phyloP scores from a whole-genome alignment of 1,139 yeast genomes.

The Entelexis paramagnoliae region DNA sequence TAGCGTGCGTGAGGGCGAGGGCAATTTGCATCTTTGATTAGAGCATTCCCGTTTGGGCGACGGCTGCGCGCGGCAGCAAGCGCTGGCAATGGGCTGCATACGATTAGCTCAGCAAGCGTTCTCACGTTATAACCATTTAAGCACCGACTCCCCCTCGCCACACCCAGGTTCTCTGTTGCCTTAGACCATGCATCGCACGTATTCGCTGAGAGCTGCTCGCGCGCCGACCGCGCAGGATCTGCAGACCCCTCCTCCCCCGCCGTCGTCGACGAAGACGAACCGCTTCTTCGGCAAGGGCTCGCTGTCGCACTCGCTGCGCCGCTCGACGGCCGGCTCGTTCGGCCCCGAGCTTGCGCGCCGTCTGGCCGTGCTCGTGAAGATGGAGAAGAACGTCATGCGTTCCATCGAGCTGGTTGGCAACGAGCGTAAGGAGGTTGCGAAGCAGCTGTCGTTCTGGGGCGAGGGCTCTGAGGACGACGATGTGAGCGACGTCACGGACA shows the following conservation, averaged over 20 bases:
- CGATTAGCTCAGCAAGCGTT: slow-evolving; percentile 14
- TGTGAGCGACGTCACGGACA: slow-evolving; percentile 92
- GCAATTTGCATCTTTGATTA: slow-evolving; percentile 18
- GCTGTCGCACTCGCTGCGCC: slow-evolving; percentile 68
- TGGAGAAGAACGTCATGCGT: slow-evolving; percentile 94
- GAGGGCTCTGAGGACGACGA: slow-evolving; percentile 97
- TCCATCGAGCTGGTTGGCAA: slow-evolving; percentile 86
- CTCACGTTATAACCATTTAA: slow-evolving; percentile 16
- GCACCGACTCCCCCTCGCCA: slow-evolving; percentile 2
- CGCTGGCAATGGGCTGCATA: slow-evolving; percentile 16
- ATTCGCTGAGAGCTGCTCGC: slow-evolving; percentile 85
- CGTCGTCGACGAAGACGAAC: slow-evolving; percentile 73
- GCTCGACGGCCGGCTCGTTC: slow-evolving; percentile 81
- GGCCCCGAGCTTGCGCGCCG: slow-evolving; percentile 94
- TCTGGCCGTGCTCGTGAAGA: slow-evolving; percentile 79
- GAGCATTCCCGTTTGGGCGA: slow-evolving; percentile 21
- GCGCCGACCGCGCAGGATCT: slow-evolving; percentile 96
- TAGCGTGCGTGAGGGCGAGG: slow-evolving; percentile 9
- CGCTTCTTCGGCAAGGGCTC: slow-evolving; percentile 89
- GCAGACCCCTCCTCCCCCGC: slow-evolving; percentile 91
- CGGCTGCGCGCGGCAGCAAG: slow-evolving; percentile 20
- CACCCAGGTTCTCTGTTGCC: slow-evolving; percentile 4
- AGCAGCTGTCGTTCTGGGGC: slow-evolving; percentile 95
- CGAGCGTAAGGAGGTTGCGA: slow-evolving; percentile 95
- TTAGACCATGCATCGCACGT: slow-evolving; percentile 84